Evolutionary conservation across 306 rosid species (phyloP), one percentile per base, ranked within the genome.

Genomic region (Cucurbita moschata): DNA sequence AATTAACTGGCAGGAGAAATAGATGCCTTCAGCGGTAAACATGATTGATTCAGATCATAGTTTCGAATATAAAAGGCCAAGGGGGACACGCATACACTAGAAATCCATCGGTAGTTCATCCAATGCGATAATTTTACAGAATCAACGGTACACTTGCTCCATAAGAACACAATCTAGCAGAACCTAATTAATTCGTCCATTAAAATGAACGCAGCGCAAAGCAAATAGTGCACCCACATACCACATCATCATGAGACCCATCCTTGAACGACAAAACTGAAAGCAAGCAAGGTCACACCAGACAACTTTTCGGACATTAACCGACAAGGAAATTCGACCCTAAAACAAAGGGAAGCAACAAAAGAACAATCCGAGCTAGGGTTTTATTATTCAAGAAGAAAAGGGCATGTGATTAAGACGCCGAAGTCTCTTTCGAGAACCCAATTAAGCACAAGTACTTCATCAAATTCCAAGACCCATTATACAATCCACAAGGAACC

Each of bases 31-130:
- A 47, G 42, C 13, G 16, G 21, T 8, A 12, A 65, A n/a, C 71
- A 65, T 1, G 55, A 44, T 67, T 44, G 72, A 64, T 64, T n/a
- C 71, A 64, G 15, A 63, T 64, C 71, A 64, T 64, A 64, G 42
- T 42, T 19, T 8, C 40, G 43, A 30, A 59, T 6, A 59, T 35
- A 30, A 14, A 60, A 60, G 35, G 5, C 43, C 43, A 6, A 13
- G 19, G 18, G 19, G 10, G 21, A 3, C 15, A 8, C 52, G 4
- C n/a, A 2, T 16, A 19, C 71, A 1, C 30, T 14, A 63, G 35
- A 63, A 39, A 63, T 9, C 70, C 70, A 16, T 63, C 50, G n/a
- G 40, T n/a, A 42, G 30, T 40, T 39, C 6, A 64, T 47, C 42
- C 57, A 68, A 26, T 49, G 23, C 39, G 43, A 11, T 68, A 21